Evolutionary conservation across 768 basidiomycete genomes (phyloP).

Genomic region (Pulveroboletus sp.): DNA sequence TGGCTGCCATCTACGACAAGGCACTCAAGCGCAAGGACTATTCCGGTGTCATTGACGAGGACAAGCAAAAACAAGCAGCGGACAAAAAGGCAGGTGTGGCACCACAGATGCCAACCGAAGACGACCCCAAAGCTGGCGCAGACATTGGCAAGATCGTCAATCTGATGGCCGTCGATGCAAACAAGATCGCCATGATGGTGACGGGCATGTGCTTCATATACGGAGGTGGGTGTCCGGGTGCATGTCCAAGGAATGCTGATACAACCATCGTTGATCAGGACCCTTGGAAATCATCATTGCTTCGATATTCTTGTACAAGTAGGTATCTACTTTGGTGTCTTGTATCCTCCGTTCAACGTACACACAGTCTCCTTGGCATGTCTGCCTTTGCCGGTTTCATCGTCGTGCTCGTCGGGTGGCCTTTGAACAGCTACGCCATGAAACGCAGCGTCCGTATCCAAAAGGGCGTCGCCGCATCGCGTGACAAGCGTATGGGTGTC

Average conservation of each 20-base stretch:
- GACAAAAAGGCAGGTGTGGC: constrained; percentile 19
- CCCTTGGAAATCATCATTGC: constrained; percentile 81
- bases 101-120: constrained; percentile 28
- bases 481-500: constrained; percentile 43
- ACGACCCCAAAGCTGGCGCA: constrained; percentile 70
- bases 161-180: constrained; percentile 80
- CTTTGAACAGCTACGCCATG: constrained; percentile 40
- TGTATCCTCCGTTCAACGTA: no score
- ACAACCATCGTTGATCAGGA: constrained; percentile 32
- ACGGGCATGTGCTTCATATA: constrained; percentile 66
- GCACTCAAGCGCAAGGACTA: constrained; percentile 81
- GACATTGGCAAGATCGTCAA: constrained; percentile 90
- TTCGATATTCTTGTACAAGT: constrained; percentile 75
- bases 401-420: constrained; percentile 38
- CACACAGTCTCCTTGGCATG: constrained; percentile 45
- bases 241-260: not conserved
- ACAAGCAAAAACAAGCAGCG: constrained; percentile 28
- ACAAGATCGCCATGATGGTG: constrained; percentile 52
- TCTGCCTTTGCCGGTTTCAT: constrained; percentile 46
- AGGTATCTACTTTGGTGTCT: constrained; percentile 2
- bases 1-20: constrained; percentile 88
- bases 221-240: constrained; percentile 41
- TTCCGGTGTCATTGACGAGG: constrained; percentile 68
- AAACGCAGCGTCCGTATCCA: constrained; percentile 37
- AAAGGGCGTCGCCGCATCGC: constrained; percentile 30